Evolutionary conservation across 1,139 yeast genomes (phyloP).

Genomic region (Yamadazyma aaseri): DNA sequence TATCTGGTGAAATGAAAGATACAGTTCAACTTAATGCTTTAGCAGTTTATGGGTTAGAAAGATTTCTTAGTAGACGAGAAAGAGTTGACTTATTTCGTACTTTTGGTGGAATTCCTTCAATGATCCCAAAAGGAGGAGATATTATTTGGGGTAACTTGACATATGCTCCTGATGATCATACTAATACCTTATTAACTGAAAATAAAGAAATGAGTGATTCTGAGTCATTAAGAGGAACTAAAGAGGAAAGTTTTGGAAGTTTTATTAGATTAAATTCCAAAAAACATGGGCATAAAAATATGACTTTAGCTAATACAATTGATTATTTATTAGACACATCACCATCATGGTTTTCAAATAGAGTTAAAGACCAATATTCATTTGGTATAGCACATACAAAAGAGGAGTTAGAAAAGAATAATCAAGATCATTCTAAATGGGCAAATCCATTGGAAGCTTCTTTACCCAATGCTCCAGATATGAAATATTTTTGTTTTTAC

Average conservation of each 20-base stretch:
- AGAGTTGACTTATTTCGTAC: constrained; percentile 80
- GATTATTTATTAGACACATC: constrained; percentile 62
- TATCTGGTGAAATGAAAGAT: constrained; percentile 97
- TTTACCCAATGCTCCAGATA: constrained; percentile 88
- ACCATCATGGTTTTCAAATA: constrained; percentile 71
- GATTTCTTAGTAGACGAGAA: constrained; percentile 86
- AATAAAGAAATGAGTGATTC: constrained; percentile 20
- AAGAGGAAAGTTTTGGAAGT: constrained; percentile 61
- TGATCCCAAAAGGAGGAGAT: constrained; percentile 95
- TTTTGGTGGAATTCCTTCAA: constrained; percentile 92
- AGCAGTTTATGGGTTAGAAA: constrained; percentile 92
- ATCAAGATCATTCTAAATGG: constrained; percentile 78
- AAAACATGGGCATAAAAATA: constrained; percentile 31
- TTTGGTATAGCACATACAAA: constrained; percentile 67
- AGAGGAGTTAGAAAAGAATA: constrained; percentile 60
- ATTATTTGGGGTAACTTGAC: constrained; percentile 77
- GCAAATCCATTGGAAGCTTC: constrained; percentile 88
- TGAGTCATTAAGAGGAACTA: constrained; percentile 19
- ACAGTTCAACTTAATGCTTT: constrained; percentile 90
- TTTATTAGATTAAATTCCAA: constrained; percentile 64
- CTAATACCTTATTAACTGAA: constrained; percentile 29
- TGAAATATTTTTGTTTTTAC: constrained; percentile 86
- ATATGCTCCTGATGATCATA: constrained; percentile 61
- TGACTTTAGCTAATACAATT: constrained; percentile 66
- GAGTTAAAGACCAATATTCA: constrained; percentile 72